Conservation (phyloP, 768 basidiomycete genomes). For the Pilatotrama ljubarskyi region DNA sequence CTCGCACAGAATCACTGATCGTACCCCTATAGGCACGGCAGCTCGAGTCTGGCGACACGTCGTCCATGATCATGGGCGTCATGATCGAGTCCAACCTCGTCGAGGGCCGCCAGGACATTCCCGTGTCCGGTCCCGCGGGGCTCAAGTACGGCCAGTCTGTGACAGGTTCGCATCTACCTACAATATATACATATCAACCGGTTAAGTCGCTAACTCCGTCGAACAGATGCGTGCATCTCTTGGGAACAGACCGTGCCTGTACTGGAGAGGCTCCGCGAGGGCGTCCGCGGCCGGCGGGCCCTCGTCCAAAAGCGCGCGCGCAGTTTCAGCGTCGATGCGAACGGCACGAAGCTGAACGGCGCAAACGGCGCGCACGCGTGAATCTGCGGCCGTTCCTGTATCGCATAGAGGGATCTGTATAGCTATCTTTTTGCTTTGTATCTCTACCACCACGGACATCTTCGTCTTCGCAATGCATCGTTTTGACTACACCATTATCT, state of each 20-base stretch:
- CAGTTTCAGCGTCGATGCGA: constrained; percentile 20
- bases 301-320: constrained; percentile 39
- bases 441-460: neutral
- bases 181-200: neutral
- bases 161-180: constrained; percentile 57
- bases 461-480: no score
- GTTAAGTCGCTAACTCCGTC: neutral
- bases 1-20: neutral
- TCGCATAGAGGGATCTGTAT: constrained; percentile 6
- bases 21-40: constrained; percentile 58
- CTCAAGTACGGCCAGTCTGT: constrained; percentile 85
- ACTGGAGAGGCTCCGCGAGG: constrained; percentile 84
- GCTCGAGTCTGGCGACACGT: constrained; percentile 70
- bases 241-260: constrained; percentile 86
- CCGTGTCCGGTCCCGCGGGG: constrained; percentile 65
- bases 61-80: constrained; percentile 79
- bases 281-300: constrained; percentile 74
- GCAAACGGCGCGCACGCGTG: constrained; percentile 20
- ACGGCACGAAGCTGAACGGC: constrained; percentile 21
- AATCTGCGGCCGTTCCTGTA: neutral
- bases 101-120: constrained; percentile 86
- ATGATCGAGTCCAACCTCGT: constrained; percentile 95
- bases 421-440: neutral
- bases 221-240: constrained; percentile 50
- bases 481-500: no score